Conservation (phyloP, 2,329 filamentous ascomycete species). For the Penicillium freii region DNA sequence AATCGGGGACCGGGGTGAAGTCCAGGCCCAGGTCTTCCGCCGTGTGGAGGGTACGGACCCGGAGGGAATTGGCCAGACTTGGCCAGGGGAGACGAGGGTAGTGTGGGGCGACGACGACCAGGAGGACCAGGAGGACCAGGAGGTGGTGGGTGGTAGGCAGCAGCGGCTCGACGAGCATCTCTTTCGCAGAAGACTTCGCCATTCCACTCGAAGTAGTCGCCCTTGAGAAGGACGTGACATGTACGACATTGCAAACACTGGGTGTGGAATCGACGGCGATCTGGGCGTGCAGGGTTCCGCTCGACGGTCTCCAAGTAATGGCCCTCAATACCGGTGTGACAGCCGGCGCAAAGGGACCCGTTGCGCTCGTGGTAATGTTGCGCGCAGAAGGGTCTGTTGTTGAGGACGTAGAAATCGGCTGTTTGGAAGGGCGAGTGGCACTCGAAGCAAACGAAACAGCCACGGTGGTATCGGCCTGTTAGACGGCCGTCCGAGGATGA, state of each 20-base stretch:
- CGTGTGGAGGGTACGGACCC: conserved; percentile 22
- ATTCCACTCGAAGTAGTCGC: conserved; percentile 89
- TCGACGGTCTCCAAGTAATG: conserved; percentile 83
- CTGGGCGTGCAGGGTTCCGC: conserved; percentile 30
- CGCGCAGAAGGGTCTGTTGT: conserved; percentile 85
- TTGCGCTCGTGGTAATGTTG: conserved; percentile 92
- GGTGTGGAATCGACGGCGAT: conserved; percentile 75
- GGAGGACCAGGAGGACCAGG: conserved; percentile 28
- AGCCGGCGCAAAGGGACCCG: conserved; percentile 76
- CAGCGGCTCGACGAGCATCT: conserved; percentile 66
- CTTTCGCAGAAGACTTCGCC: conserved; percentile 81
- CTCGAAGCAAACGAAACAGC: conserved; percentile 87
- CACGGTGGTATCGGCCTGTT: conserved; percentile 90
- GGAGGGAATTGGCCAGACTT: conserved; percentile 29
- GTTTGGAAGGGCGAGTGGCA: conserved; percentile 80
- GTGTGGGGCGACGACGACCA: conserved; percentile 38
- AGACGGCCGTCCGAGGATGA: conserved; percentile 90
- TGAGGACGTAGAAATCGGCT: conserved; percentile 85
- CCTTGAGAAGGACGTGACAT: conserved; percentile 69
- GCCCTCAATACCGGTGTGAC: conserved; percentile 84
- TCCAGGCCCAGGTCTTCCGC: conserved; percentile 1
- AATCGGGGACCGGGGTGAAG: conserved; percentile 24
- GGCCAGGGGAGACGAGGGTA: conserved; percentile 37
- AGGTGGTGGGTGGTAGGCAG: conserved; percentile 26
- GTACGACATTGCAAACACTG: conserved; percentile 77